These are phyloP conservation scores for Rhynchosporium graminicola DNA, from an alignment of 2,329 filamentous ascomycete genomes.

Conservation along the genomic window DNA sequence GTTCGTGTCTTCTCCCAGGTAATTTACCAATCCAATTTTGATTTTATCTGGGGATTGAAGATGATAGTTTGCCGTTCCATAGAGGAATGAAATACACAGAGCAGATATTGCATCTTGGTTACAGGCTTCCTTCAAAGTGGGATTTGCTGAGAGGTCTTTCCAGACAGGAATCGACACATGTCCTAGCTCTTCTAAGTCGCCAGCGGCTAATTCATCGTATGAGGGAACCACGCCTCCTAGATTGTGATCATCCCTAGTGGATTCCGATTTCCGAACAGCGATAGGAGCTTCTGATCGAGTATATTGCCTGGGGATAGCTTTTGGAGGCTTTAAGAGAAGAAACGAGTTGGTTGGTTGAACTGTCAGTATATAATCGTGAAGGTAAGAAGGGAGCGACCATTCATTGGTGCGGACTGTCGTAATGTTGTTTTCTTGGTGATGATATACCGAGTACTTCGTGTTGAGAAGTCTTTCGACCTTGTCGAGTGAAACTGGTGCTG, in stretches of 20 bases:
- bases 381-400: slow-evolving; percentile 45
- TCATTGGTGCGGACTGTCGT: slow-evolving; percentile 30
- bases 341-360: slow-evolving; percentile 61
- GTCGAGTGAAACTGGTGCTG: slow-evolving; percentile 47
- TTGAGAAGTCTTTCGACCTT: slow-evolving; percentile 44
- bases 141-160: no score
- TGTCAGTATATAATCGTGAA: slow-evolving; percentile 49
- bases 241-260: no score
- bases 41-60: background rate
- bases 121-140: no score
- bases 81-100: background rate
- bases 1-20: background rate
- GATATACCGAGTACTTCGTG: slow-evolving; percentile 42
- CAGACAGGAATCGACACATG: no score
- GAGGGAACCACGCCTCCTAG: no score
- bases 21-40: background rate
- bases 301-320: no score
- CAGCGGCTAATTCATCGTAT: no score
- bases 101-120: no score
- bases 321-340: slow-evolving; percentile 43
- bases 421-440: slow-evolving; percentile 37
- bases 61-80: background rate
- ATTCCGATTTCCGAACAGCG: no score
- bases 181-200: no score
- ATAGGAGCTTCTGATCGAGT: no score